Evolutionary conservation across 192 early-diverging fungal species (phyloP).

Genomic region (Podila horticola): DNA sequence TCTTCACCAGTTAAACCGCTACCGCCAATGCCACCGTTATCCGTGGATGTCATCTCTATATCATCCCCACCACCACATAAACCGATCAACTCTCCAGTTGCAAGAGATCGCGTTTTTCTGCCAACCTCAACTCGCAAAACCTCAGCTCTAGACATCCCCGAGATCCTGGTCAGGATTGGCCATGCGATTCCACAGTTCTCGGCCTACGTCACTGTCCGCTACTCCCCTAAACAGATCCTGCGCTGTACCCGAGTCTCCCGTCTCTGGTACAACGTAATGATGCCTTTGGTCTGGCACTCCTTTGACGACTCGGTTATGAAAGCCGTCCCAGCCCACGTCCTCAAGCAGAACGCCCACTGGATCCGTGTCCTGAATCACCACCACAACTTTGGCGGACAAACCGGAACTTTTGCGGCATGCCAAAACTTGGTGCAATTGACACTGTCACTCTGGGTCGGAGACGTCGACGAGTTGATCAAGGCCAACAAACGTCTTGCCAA

Average conservation of each 20-base stretch:
- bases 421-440: not conserved
- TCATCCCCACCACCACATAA: not conserved
- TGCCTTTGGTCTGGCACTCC: not conserved
- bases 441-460: not conserved
- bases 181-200: not conserved
- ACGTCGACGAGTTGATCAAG: not conserved
- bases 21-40: too few species aligned
- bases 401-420: not conserved
- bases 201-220: not conserved
- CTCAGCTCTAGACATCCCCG: not conserved
- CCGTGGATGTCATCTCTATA: too few species aligned
- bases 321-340: not conserved
- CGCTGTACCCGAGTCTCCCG: not conserved
- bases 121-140: not conserved
- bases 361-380: slow-evolving; percentile 2
- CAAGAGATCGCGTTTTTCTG: not conserved
- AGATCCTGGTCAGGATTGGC: not conserved
- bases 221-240: slow-evolving; percentile 2
- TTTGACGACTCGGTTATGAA: slow-evolving; percentile 3
- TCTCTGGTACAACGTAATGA: slow-evolving; percentile 5
- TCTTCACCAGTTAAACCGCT: too few species aligned
- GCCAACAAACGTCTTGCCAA: not conserved
- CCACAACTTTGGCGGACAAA: not conserved
- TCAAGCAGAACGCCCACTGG: not conserved
- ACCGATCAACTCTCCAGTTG: not conserved